Evolutionary conservation across 78 protist species (phyloP), one percentile per base, ranked within the genome.

Genomic region (Polysphondylium violaceum): DNA sequence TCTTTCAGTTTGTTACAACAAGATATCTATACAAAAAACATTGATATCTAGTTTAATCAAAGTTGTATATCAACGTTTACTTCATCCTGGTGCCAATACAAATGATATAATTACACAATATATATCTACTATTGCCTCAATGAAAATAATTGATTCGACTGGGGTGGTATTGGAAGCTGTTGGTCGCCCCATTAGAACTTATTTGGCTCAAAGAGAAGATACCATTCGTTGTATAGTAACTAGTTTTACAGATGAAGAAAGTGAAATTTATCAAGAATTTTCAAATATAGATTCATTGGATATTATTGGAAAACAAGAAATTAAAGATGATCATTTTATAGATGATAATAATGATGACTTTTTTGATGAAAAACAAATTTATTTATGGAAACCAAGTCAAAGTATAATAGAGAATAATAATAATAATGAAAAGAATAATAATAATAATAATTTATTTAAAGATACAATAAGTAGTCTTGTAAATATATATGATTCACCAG

Each of bases 11-110:
- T 76, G 85, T 31, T 72, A 60, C 56, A 67, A 60, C 35, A 53
- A 68, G 47, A 77, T 88, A 6, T 27, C 78, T 16, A 53, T 73
- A 8, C 73, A 79, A 61, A 53, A 61, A 38, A 9, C 35, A 16
- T 50, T 95, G 56, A 27, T 86, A 14, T 50, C 27, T 5, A 60
- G 21, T 53, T 63, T 78, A 14, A 44, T 41, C 2, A 31, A 38
- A 14, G 56, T 77, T 63, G n/a, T 95, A 25, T 9, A 55, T 8
- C 17, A 9, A 36, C 69, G 98, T 8, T 59, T 96, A 50, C 76
- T 96, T 8, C 95, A 91, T 23, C 95, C 95, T 1, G 98, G 98
- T 56, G 97, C 95, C 3, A 69, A 85, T 47, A 96, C 98, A 11
- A 36, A 16, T 36, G 94, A 93, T 27, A 86, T 96, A 31, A 33